Evolutionary conservation across 2,329 filamentous ascomycete species (phyloP).

Genomic region (Ilyonectria robusta): DNA sequence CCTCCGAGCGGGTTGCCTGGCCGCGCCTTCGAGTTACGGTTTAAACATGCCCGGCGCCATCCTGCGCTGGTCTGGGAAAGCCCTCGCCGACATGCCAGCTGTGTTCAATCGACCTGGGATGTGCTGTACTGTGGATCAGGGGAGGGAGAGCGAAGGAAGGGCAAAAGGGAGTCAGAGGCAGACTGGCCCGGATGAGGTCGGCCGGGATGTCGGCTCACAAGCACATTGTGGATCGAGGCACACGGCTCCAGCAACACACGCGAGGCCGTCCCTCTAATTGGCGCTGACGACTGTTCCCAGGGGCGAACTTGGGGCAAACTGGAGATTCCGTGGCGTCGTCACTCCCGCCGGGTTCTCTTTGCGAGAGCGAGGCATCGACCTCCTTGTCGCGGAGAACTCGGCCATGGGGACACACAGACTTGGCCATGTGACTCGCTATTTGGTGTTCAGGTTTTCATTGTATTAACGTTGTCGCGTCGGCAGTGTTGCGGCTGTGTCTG

Average conservation of each 20-base stretch:
- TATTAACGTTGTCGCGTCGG: conserved; percentile 8
- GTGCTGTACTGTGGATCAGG: too few species aligned
- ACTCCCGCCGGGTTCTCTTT: background rate
- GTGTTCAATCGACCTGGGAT: too few species aligned
- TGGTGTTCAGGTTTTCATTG: conserved; percentile 11
- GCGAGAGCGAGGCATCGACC: background rate
- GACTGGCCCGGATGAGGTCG: too few species aligned
- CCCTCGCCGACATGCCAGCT: background rate
- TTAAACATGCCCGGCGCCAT: background rate
- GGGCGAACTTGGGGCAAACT: background rate
- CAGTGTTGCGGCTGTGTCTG: background rate
- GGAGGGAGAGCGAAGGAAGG: too few species aligned
- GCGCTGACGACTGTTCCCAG: background rate
- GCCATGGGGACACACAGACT: background rate
- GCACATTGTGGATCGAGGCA: too few species aligned
- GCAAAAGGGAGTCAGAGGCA: too few species aligned
- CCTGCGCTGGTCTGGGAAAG: background rate
- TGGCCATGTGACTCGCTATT: conserved; percentile 4
- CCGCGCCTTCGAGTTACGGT: background rate
- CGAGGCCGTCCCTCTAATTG: background rate
- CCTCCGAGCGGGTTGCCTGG: background rate
- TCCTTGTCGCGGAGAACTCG: background rate
- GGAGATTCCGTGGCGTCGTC: background rate
- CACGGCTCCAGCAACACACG: too few species aligned
- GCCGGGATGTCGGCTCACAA: too few species aligned